Percentiles rank a stretch among this genome's conserved stretches.
Conservation (phyloP, 345 rosid genomes). For the Hibiscus mutabilis region DNA sequence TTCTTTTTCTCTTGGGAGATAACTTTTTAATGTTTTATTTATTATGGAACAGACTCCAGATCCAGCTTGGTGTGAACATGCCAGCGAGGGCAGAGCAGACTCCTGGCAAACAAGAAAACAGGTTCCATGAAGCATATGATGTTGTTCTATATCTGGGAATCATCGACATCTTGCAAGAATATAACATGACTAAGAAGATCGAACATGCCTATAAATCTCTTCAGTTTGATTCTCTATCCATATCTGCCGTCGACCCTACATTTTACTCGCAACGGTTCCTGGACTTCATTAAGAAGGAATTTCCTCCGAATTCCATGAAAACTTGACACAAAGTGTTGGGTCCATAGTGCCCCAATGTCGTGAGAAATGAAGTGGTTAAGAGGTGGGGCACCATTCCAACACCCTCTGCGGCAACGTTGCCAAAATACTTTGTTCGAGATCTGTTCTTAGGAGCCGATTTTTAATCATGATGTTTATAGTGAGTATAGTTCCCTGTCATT, state of each 20-base stretch:
- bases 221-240: constrained; percentile 77
- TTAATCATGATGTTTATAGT: background rate
- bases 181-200: constrained; percentile 81
- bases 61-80: constrained; percentile 97
- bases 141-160: constrained; percentile 91
- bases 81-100: constrained; percentile 85
- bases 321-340: constrained; percentile 14
- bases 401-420: background rate
- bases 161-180: constrained; percentile 87
- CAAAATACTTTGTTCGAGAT: background rate
- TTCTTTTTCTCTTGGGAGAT: background rate
- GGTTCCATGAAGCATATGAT: constrained; percentile 58
- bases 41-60: constrained; percentile 54
- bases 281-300: constrained; percentile 71
- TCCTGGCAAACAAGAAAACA: constrained; percentile 69
- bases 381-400: background rate
- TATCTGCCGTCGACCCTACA: constrained; percentile 87
- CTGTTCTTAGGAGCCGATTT: background rate
- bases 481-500: background rate
- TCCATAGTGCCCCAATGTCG: background rate
- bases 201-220: constrained; percentile 92
- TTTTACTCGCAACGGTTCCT: constrained; percentile 81
- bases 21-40: background rate
- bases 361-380: background rate
- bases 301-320: constrained; percentile 35